These are phyloP conservation scores for Vigna unguiculata DNA, from an alignment of 306 rosid genomes.

Conservation along the genomic window DNA sequence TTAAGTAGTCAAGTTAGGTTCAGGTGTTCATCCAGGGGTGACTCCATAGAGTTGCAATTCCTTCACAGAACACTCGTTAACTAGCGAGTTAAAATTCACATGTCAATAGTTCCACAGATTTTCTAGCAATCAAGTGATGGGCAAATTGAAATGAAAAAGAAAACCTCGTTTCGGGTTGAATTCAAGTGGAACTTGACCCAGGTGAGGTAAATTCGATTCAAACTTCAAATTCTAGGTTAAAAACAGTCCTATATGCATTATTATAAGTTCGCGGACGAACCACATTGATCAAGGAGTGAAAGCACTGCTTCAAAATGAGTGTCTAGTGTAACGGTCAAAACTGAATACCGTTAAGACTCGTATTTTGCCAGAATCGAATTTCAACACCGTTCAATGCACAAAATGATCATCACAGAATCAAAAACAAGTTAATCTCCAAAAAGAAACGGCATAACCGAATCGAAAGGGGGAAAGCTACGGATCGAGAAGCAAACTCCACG, in stretches of 20 bases:
- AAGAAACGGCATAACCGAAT: conserved; percentile 46
- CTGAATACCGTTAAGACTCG: conserved; percentile 45
- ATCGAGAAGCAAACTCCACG: conserved; percentile 65
- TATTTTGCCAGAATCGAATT: conserved; percentile 39
- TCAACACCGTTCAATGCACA: conserved; percentile 44
- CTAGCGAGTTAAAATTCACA: conserved; percentile 17
- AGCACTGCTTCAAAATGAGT: conserved; percentile 40
- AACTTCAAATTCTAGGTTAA: conserved; percentile 44
- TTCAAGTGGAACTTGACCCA: conserved; percentile 26
- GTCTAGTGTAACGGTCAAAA: conserved; percentile 50
- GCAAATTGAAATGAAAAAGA: conserved; percentile 29
- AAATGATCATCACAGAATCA: conserved; percentile 44
- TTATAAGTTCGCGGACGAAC: conserved; percentile 27
- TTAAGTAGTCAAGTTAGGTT: conserved; percentile 1
- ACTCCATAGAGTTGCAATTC: conserved; percentile 32
- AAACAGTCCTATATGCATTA: conserved; percentile 5
- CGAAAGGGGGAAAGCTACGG: conserved; percentile 51
- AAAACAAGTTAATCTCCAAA: conserved; percentile 42
- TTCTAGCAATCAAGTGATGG: conserved; percentile 38
- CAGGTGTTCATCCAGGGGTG: conserved; percentile 31
- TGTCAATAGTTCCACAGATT: background rate
- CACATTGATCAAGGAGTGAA: conserved; percentile 36
- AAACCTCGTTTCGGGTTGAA: conserved; percentile 25
- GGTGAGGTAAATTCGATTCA: conserved; percentile 27
- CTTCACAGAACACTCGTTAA: conserved; percentile 14